Evolutionary conservation across 2,329 filamentous ascomycete genomes (phyloP), one percentile per base, ranked within the genome.

Genomic region (Cucurbitaria berberidis): DNA sequence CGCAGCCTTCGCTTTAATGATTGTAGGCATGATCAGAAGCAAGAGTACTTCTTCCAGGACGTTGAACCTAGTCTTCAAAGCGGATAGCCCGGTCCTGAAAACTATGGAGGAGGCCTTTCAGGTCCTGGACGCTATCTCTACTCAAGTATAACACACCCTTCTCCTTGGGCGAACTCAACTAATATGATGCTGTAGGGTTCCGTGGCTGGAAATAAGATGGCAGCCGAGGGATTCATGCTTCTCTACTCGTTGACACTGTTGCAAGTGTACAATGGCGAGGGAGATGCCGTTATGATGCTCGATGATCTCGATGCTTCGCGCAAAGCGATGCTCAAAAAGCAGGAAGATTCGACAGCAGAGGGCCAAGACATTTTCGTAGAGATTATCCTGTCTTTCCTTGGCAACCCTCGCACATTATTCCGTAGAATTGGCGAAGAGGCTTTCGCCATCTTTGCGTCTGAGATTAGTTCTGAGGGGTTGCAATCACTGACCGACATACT

Each of bases 211-310:
- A 68, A 69, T 15, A 73, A 64, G 48, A 69, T 69, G 53, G 60
- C 78, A 70, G 66, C 80, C 15, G 86, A 86, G 55, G 89, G 90
- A 0, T 83, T 97, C 52, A 88, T 89, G 18, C 81, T 97, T 30
- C 82, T 98, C 1, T 91, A 96, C 71, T 88, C 91, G 0, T 83
- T 97, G 46, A 89, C 91, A 0, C 84, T 97, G 13, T 81, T 98
- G 49, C 91, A 97, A 73, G 82, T 96, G 8, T 96, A 96, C 77
- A 93, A 93, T 66, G 90, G 91, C 21, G 92, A 96, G 53, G 82
- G 89, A 0, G 95, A 98, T 69, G 90, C 92, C 0, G 84, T 96
- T 19, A 87, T 89, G 43, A 88, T 95, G 56, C 79, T 97, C 8
- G 85, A 89, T 48, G 93, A 97, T 63, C 81, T 97, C n/a, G 84